phyloP scores from a whole-genome alignment of 179 eudicot species.

The Vitellaria paradoxa region DNA sequence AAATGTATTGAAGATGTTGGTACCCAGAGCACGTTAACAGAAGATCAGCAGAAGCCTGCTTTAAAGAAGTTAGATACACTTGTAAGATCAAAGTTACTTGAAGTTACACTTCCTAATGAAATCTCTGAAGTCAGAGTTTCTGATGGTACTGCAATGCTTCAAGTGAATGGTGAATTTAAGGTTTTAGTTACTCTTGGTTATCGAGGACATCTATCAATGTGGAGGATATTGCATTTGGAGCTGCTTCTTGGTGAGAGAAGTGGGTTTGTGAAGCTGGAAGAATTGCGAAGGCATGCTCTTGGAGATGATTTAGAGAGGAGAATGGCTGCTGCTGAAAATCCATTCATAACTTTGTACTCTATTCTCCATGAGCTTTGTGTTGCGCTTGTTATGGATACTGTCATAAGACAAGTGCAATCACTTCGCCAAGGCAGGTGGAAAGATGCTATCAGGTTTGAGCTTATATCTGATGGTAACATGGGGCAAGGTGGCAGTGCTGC shows the following conservation, averaged over 20 bases:
- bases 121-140: conserved; percentile 71
- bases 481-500: conserved; percentile 56
- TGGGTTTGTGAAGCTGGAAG: conserved; percentile 86
- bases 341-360: conserved; percentile 72
- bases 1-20: conserved; percentile 95
- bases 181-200: conserved; percentile 96
- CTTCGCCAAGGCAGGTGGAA: conserved; percentile 95
- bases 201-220: conserved; percentile 90
- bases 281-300: conserved; percentile 65
- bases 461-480: conserved; percentile 63
- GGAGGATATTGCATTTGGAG: conserved; percentile 98
- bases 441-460: conserved; percentile 95
- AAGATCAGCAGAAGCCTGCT: conserved; percentile 76
- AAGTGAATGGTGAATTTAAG: conserved; percentile 95
- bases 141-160: conserved; percentile 85
- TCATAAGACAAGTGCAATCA: conserved; percentile 77
- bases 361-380: conserved; percentile 92
- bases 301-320: conserved; percentile 98
- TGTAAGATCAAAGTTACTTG: conserved; percentile 86
- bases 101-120: conserved; percentile 74
- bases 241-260: conserved; percentile 95
- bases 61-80: conserved; percentile 77
- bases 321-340: conserved; percentile 91
- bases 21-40: conserved; percentile 64
- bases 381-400: conserved; percentile 93